Conservation (phyloP, 805 yeast species). For the Starmerella lactis-condensi region DNA sequence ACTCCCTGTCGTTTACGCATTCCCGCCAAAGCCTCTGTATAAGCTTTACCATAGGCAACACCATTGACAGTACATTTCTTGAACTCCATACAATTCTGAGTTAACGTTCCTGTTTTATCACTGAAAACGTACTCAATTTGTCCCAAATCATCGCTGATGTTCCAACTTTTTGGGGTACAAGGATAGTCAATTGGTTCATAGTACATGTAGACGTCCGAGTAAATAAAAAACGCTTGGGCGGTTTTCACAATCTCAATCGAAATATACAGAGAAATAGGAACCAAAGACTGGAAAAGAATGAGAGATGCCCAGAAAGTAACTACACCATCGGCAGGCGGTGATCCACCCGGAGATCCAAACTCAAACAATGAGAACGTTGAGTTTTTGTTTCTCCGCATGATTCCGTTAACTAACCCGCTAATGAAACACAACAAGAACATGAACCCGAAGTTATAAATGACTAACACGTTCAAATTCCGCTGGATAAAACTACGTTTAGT, state of each 20-base stretch:
- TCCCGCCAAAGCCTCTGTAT: slow-evolving; percentile 64
- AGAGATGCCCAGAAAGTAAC: slow-evolving; percentile 57
- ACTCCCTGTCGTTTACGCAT: slow-evolving; percentile 48
- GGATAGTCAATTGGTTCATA: slow-evolving; percentile 54
- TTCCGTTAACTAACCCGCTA: slow-evolving; percentile 53
- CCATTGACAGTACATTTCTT: slow-evolving; percentile 59
- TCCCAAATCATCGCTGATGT: slow-evolving; percentile 68
- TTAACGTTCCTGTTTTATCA: slow-evolving; percentile 70
- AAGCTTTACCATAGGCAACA: slow-evolving; percentile 53
- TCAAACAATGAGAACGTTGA: slow-evolving; percentile 40
- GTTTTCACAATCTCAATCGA: slow-evolving; percentile 69
- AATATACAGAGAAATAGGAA: slow-evolving; percentile 64
- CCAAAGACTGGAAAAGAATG: slow-evolving; percentile 57
- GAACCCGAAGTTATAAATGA: slow-evolving; percentile 43
- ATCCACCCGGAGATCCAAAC: slow-evolving; percentile 40
- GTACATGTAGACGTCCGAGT: slow-evolving; percentile 52
- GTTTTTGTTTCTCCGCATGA: slow-evolving; percentile 30
- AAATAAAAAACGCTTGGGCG: slow-evolving; percentile 59
- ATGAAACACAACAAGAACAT: slow-evolving; percentile 50
- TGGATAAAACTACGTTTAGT: slow-evolving; percentile 53
- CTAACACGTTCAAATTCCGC: slow-evolving; percentile 48
- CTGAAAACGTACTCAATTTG: slow-evolving; percentile 69
- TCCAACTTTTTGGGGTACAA: slow-evolving; percentile 71
- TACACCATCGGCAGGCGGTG: slow-evolving; percentile 46
- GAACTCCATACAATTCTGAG: slow-evolving; percentile 74